Evolutionary conservation across 805 yeast species (phyloP), one percentile per base, ranked within the genome.

Genomic region (Helenozyma rhizophorensis): DNA sequence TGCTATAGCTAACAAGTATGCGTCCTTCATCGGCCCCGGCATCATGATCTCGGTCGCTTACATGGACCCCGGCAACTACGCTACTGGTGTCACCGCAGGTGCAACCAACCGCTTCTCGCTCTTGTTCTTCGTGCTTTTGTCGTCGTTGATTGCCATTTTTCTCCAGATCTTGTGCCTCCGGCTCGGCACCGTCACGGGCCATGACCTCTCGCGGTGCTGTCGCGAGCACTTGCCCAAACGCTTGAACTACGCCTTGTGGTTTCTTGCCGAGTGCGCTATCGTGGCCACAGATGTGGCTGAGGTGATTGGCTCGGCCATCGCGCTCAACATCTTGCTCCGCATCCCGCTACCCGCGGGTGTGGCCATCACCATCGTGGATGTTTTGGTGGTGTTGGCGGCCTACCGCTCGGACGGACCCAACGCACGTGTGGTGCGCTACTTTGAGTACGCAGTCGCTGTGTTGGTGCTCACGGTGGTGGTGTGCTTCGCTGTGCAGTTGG

Each of bases 221-320:
- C 71, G 87, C 25, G 62, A 67, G 37, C 77, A 81, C 51, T 65
- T 88, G 19, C 88, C 94, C 0, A 56, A 57, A 15, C 76, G 82
- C 76, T 54, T 83, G 47, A 84, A 85, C 48, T 43, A 75, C 24
- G 42, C 70, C 3, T 61, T 87, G 5, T 88, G 86, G 53, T 52
- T 74, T 2, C 69, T 83, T 46, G 87, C 96, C 1, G 96, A 88
- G 49, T 47, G 85, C 15, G 95, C 96, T 2, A 88, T 88, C 40
- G 80, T 88, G 21, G 95, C 95, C 8, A 88, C 97, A 0, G 97
- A 88, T 54, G 62, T 88, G 48, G 96, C 96, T 1, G 97, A 88
- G 56, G 96, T 88, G 9, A 90, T 88, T 6, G 97, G 97, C 2
- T 83, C 95, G 3, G 96, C 96, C 9, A 84, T 88, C 30, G 78